phyloP scores from a whole-genome alignment of 2,329 filamentous ascomycete genomes.

The Onygenales sp. region DNA sequence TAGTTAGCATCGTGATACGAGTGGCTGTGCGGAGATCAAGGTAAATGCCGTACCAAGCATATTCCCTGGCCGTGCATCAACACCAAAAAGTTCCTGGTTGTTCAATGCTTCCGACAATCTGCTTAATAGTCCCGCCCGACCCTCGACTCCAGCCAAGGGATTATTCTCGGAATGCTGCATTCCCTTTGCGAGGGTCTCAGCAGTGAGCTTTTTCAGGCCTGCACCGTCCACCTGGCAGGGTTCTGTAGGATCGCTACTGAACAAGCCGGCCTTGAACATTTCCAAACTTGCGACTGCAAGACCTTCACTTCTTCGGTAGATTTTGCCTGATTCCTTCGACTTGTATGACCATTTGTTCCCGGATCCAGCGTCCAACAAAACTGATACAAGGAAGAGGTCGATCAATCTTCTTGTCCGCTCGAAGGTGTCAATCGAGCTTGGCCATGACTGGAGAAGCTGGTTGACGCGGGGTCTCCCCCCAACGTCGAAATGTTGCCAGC shows the following conservation, averaged over 20 bases:
- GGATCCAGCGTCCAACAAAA: slow-evolving; percentile 62
- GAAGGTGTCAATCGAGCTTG: slow-evolving; percentile 30
- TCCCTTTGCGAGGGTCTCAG: slow-evolving; percentile 65
- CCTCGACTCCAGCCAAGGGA: slow-evolving; percentile 74
- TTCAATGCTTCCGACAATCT: slow-evolving; percentile 66
- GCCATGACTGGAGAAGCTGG: slow-evolving; percentile 38
- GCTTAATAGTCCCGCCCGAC: slow-evolving; percentile 68
- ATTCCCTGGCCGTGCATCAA: slow-evolving; percentile 77
- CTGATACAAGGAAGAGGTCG: slow-evolving; percentile 54
- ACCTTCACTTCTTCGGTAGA: slow-evolving; percentile 79
- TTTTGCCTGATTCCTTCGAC: slow-evolving; percentile 74
- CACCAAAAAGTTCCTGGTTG: slow-evolving; percentile 75
- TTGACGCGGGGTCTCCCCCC: slow-evolving; percentile 43
- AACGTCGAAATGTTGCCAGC: slow-evolving; percentile 56
- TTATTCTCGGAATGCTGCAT: slow-evolving; percentile 78
- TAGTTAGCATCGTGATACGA: neutral
- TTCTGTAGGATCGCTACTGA: slow-evolving; percentile 72
- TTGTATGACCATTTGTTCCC: slow-evolving; percentile 89
- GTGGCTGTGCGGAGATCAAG: neutral
- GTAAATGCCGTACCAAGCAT: slow-evolving; percentile 62
- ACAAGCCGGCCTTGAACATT: slow-evolving; percentile 89
- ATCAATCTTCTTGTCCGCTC: slow-evolving; percentile 47
- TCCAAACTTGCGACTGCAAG: slow-evolving; percentile 69
- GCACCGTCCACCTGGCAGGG: slow-evolving; percentile 84
- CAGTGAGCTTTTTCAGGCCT: slow-evolving; percentile 64